A percentile compares a stretch with the other conserved stretches of the same genome.
phyloP scores from a whole-genome alignment of 257 asterid species.

The Solanum verrucosum region DNA sequence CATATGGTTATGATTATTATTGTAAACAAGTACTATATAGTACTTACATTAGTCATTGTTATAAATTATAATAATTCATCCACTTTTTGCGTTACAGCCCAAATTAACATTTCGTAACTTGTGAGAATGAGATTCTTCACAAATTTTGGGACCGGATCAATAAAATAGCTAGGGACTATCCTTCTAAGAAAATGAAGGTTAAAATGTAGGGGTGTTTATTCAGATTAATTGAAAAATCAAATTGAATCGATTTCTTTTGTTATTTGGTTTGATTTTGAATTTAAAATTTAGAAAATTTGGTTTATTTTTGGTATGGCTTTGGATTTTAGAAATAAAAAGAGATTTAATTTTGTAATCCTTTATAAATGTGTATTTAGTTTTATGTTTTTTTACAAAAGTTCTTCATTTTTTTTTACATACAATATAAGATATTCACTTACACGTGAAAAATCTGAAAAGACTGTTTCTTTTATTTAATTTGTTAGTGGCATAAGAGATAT shows the following conservation, averaged over 20 bases:
- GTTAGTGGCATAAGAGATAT: background rate
- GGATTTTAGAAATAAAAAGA: background rate
- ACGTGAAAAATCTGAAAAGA: too few relatives aligned
- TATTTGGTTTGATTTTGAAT: background rate
- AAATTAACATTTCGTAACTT: background rate
- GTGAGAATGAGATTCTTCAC: background rate
- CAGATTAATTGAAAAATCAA: background rate
- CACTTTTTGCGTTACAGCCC: background rate
- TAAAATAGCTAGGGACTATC: background rate
- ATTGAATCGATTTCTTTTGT: background rate
- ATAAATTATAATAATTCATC: background rate
- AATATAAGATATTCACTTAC: background rate
- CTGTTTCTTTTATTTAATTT: too few relatives aligned
- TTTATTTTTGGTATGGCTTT: too few relatives aligned
- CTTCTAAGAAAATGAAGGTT: background rate
- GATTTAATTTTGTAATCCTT: too few relatives aligned
- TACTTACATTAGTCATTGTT: background rate
- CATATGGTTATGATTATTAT: background rate
- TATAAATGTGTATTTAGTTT: too few relatives aligned
- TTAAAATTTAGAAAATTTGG: background rate
- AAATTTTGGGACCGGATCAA: background rate
- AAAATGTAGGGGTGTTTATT: background rate
- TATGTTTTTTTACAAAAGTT: too few relatives aligned
- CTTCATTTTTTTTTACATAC: background rate
- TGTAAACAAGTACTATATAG: background rate